Base-by-base conservation (phyloP, 2,329 filamentous ascomycete species). In the Diaporthe humulicola region DNA sequence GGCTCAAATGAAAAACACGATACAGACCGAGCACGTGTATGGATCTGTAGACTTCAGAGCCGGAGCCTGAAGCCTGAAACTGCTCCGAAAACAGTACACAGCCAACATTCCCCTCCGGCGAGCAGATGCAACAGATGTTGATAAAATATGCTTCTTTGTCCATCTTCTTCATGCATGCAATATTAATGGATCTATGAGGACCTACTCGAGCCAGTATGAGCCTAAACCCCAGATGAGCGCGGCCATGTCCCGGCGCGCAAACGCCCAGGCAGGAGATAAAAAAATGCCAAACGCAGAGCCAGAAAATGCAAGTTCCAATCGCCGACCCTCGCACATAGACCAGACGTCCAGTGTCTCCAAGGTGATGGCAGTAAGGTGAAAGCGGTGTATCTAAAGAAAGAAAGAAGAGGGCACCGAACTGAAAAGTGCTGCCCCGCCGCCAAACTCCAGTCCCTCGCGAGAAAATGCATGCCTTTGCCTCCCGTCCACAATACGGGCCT, bases 281-380 rank as follows among this genome's bases (percentile, higher is more conserved):
- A 40, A 30, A 19, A 67, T 38, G 64, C 45, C 64, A 40, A 40
- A 54, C 48, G n/a, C 33, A 28, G 48, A 54, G 64, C 64, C 64
- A 69, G 48, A 69, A 69, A 54, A 69, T 69, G 64, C 45, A 69
- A 54, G 64, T 54, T 33, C 48, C n/a, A n/a, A 40, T 38, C n/a
- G 22, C 28, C 64, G n/a, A 28, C 33, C 5, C 33, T 25, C 48
- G 30, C 25, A 3, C 22, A 14, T n/a, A 4, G 17, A 50, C 28
- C 28, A 52, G 38, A 52, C 1, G 0, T 15, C 22, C 25, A 17
- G 45, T 67, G 40, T 7, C 25, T 7, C 28, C 40, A 19, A 64
- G 19, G 33, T 25, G 60, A 64, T 64, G 60, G 28, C 25, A 17
- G 5, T 22, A 45, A 66, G 6, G 19, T 19, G 12, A 28, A 42